Base-by-base conservation (phyloP, 1,284 basidiomycete species). In the Malassezia brasiliensis region DNA sequence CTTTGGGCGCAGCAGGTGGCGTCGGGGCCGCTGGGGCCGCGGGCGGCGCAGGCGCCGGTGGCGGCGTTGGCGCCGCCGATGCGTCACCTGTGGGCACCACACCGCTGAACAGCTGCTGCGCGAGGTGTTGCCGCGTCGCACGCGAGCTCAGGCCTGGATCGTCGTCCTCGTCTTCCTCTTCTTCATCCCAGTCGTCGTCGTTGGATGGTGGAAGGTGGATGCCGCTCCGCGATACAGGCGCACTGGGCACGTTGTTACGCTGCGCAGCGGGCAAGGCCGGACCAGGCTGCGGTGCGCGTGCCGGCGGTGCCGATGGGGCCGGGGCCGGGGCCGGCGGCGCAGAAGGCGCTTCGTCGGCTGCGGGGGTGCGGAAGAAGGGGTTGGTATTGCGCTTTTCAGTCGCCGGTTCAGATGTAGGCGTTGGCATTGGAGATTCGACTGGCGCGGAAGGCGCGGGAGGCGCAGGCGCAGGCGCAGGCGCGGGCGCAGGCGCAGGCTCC, bases 1-100 rank as follows among this genome's bases (percentile, higher is more conserved):
- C 48, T 12, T 62, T 73, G 2, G 78, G 66, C 10, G 78, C 60
- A 3, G 78, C 68, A 15, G 79, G 51, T 5, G 50, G 49, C 14
- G 59, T 52, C 15, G 67, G 50, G 1, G 61, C 56, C 28, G 61
- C 55, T 10, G 39, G 39, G 2, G 39, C 40, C 5, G 32, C 25
- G 4, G 68, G 59, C 9, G 67, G 45, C 15, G 61, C 72, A 1
- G 78, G 66, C 10, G 78, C 60, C 4, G 78, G 67, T 14, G 79
- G 51, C 4, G 50, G 49, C 17, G 61, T 52, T n/a, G 65, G 49
- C 1, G 59, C 56, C 31, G 60, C 57, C 1, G 65, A 53, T 35
- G 66, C 52, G 14, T 61, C 65, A 22, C 62, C 59, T 53, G 57
- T 61, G 3, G 72, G 66, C 36, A 69, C 64, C 45, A 71, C 45